These are phyloP conservation scores for Pseudopyrenochaeta lycopersici DNA, from an alignment of 2,329 filamentous ascomycete genomes.

Conservation along the genomic window DNA sequence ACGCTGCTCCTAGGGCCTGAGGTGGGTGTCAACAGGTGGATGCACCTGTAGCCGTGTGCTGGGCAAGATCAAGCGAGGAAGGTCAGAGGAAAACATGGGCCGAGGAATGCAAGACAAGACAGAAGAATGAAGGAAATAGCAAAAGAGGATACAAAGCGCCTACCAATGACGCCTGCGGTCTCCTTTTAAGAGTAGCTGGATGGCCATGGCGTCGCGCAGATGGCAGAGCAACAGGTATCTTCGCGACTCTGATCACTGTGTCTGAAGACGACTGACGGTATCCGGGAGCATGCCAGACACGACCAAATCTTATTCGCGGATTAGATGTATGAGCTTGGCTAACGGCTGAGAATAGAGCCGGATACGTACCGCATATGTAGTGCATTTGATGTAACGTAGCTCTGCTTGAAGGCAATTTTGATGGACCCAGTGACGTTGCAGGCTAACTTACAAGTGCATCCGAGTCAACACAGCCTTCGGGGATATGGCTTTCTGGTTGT, in stretches of 20 bases:
- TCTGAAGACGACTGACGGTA: too few relatives aligned
- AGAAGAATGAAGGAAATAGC: not conserved
- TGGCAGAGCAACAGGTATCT: too few relatives aligned
- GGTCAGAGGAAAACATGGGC: not conserved
- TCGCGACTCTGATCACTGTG: too few relatives aligned
- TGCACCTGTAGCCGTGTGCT: not conserved
- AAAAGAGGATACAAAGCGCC: not conserved
- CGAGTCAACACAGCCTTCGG: not conserved
- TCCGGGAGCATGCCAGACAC: not conserved
- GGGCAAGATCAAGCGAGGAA: not conserved
- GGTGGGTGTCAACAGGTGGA: not conserved
- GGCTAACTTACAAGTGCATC: not conserved
- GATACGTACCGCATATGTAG: not conserved
- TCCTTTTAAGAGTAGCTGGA: too few relatives aligned
- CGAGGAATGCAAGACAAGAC: not conserved
- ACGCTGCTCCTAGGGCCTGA: not conserved
- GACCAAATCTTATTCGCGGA: not conserved
- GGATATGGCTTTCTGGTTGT: not conserved
- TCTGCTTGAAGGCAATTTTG: not conserved
- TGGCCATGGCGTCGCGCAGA: too few relatives aligned
- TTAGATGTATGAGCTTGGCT: not conserved
- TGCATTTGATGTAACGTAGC: constrained; percentile 7
- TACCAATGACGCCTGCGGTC: too few relatives aligned
- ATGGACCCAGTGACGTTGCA: not conserved
- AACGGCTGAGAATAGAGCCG: not conserved